Conservation (phyloP, 805 yeast species). For the Nakazawaea pomicola region DNA sequence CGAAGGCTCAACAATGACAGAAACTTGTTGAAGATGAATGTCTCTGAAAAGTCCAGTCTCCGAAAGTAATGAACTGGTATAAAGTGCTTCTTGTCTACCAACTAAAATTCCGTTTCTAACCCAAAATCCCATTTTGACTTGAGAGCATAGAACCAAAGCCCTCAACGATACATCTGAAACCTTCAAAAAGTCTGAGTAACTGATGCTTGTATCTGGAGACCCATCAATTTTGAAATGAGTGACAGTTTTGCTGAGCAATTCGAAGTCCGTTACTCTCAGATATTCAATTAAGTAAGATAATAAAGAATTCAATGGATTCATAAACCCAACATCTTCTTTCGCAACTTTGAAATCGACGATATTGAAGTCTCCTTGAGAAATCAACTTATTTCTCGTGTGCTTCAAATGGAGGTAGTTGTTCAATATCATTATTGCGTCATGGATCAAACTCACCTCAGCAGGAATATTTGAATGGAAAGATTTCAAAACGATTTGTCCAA, state of each 20-base stretch:
- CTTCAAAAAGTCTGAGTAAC: conserved; percentile 31
- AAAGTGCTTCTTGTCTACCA: conserved; percentile 44
- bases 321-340: conserved; percentile 45
- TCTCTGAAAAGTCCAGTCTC: conserved; percentile 39
- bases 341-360: conserved; percentile 34
- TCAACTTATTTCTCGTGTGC: conserved; percentile 20
- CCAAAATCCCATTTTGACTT: conserved; percentile 65
- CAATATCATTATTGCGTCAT: conserved; percentile 30
- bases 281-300: conserved; percentile 40
- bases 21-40: conserved; percentile 40
- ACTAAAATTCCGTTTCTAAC: conserved; percentile 63
- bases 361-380: conserved; percentile 20
- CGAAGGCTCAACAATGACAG: conserved; percentile 34
- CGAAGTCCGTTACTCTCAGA: conserved; percentile 25
- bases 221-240: conserved; percentile 10
- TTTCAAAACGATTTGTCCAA: conserved; percentile 21
- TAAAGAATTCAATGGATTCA: conserved; percentile 56
- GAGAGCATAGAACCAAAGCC: conserved; percentile 56
- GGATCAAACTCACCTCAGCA: conserved; percentile 9
- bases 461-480: conserved; percentile 13
- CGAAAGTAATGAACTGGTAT: conserved; percentile 36
- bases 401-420: conserved; percentile 28
- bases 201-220: conserved; percentile 9
- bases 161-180: conserved; percentile 56
- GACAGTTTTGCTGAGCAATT: conserved; percentile 16